Percentiles rank a stretch among this genome's conserved stretches.
phyloP scores from a whole-genome alignment of 345 rosid species.

The Moricandia arvensis region DNA sequence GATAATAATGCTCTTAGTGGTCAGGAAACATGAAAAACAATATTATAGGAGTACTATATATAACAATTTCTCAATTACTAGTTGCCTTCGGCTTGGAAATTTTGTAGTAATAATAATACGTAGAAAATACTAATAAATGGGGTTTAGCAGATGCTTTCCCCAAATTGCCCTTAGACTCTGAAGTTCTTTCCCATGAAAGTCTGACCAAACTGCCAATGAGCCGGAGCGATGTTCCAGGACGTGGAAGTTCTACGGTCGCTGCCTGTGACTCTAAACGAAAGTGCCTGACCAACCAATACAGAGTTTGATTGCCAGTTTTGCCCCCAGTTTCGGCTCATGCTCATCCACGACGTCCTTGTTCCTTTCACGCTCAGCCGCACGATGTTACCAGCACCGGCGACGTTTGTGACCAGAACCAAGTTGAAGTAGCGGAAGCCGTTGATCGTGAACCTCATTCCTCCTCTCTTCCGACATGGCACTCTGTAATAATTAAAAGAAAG shows the following conservation, averaged over 20 bases:
- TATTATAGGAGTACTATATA: too few species aligned
- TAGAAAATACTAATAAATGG: too few species aligned
- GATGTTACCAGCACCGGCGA: slow-evolving; percentile 60
- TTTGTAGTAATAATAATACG: too few species aligned
- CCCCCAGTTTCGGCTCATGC: slow-evolving; percentile 70
- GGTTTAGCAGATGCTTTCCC: neutral
- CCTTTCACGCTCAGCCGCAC: slow-evolving; percentile 55
- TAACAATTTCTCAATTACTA: too few species aligned
- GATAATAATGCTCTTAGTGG: too few species aligned
- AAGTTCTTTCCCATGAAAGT: slow-evolving; percentile 70
- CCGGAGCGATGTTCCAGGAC: slow-evolving; percentile 69
- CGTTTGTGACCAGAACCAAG: slow-evolving; percentile 59
- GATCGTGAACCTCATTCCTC: slow-evolving; percentile 62
- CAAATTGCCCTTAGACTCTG: slow-evolving; percentile 44
- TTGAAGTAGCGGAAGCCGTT: slow-evolving; percentile 69
- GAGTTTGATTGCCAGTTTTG: slow-evolving; percentile 70
- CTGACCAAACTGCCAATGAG: slow-evolving; percentile 75
- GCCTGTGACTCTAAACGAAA: slow-evolving; percentile 58
- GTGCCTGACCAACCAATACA: slow-evolving; percentile 54
- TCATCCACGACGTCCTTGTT: slow-evolving; percentile 50
- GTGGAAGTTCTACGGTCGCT: slow-evolving; percentile 65
- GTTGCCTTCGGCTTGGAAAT: too few species aligned
- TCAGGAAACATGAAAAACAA: too few species aligned
- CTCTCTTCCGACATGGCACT: slow-evolving; percentile 60
- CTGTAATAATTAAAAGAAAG: slow-evolving; percentile 28